phyloP scores from a whole-genome alignment of 768 basidiomycete genomes.

The Boletellus emodensis region DNA sequence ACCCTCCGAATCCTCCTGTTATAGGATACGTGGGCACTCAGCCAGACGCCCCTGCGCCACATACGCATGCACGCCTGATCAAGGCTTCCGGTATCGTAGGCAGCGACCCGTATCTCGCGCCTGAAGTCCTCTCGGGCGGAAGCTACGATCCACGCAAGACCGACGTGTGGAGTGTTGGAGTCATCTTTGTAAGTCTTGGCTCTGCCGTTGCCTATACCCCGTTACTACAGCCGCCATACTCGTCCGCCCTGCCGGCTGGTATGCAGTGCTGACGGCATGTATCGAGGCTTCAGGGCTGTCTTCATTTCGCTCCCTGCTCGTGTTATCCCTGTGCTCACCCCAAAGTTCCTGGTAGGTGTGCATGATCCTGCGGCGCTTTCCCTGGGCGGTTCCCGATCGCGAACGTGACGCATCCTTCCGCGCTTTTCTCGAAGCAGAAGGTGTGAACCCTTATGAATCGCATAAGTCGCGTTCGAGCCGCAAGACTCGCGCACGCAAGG shows the following conservation, averaged over 20 bases:
- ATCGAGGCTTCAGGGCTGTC: neutral
- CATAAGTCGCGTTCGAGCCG: slow-evolving; percentile 19
- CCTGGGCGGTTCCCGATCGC: slow-evolving; percentile 97
- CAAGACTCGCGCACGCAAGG: slow-evolving; percentile 3
- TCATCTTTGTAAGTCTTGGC: slow-evolving; percentile 76
- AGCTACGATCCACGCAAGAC: slow-evolving; percentile 95
- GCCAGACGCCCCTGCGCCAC: slow-evolving; percentile 31
- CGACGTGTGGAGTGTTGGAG: slow-evolving; percentile 97
- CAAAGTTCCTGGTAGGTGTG: slow-evolving; percentile 40
- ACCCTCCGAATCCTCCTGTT: slow-evolving; percentile 3
- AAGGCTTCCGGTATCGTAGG: slow-evolving; percentile 90
- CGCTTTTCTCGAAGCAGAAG: slow-evolving; percentile 90
- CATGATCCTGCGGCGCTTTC: slow-evolving; percentile 96
- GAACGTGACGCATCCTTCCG: slow-evolving; percentile 91
- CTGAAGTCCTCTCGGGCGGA: slow-evolving; percentile 81
- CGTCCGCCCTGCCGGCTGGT: neutral
- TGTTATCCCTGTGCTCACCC: slow-evolving; percentile 13
- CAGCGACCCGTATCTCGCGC: slow-evolving; percentile 96
- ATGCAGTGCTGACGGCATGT: slow-evolving; percentile 2
- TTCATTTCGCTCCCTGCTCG: slow-evolving; percentile 5
- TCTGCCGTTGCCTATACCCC: neutral
- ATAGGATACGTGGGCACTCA: slow-evolving; percentile 19
- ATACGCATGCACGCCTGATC: slow-evolving; percentile 41
- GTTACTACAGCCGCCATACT: neutral
- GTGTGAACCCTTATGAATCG: slow-evolving; percentile 55